Percentiles rank a stretch among this genome's conserved stretches.
Conservation (phyloP, 805 yeast genomes). For the Lipomyces kockii region DNA sequence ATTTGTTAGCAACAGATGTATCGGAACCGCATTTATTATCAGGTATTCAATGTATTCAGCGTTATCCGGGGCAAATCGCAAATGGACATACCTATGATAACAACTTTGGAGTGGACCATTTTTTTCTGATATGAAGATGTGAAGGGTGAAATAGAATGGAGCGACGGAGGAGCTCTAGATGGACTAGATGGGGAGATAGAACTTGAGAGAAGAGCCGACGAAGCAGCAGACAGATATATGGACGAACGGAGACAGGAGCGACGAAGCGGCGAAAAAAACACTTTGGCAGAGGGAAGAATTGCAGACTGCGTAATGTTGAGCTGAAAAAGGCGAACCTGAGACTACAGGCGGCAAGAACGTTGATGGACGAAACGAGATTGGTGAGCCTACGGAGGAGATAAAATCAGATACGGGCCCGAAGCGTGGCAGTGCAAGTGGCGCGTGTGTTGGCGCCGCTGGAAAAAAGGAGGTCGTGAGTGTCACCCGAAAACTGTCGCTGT, state of each 20-base stretch:
- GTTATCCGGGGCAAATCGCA: not conserved
- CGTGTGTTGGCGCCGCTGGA: not conserved
- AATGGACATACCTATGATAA: slow-evolving; percentile 55
- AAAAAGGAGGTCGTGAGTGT: not conserved
- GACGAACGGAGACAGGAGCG: slow-evolving; percentile 8
- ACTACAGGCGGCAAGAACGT: not conserved
- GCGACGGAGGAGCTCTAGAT: not conserved
- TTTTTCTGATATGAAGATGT: slow-evolving; percentile 9
- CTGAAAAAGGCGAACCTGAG: not conserved
- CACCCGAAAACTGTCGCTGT: not conserved
- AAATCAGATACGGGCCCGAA: not conserved
- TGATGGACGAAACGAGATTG: not conserved
- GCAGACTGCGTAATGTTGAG: not conserved
- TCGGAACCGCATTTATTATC: not conserved
- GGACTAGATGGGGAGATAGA: slow-evolving; percentile 1
- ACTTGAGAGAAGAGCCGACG: slow-evolving; percentile 6
- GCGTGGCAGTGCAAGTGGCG: slow-evolving; percentile 5
- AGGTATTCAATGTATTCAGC: too few species aligned
- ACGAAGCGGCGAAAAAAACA: slow-evolving; percentile 8
- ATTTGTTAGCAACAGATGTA: not conserved
- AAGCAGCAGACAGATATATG: slow-evolving; percentile 3
- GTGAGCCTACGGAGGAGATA: not conserved
- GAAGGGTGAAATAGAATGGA: not conserved
- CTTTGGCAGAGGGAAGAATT: not conserved
- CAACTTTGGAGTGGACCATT: slow-evolving; percentile 68